Conservation (phyloP, 2,329 filamentous ascomycete genomes). For the Aspergillus aculeatinus region DNA sequence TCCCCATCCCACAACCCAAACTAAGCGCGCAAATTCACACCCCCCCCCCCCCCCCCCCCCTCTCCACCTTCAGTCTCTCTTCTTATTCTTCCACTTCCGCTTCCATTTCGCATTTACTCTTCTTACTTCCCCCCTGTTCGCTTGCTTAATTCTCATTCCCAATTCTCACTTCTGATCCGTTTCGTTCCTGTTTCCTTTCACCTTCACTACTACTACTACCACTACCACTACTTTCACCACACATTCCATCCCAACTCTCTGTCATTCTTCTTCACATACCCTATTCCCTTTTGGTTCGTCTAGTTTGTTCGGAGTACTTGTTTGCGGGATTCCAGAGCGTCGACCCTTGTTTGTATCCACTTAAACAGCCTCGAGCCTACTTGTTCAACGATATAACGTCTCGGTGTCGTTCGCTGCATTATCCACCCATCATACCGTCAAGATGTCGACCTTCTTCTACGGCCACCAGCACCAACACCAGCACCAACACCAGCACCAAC, state of each 20-base stretch:
- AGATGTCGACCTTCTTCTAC: constrained; percentile 51
- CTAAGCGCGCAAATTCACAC: constrained; percentile 18
- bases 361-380: constrained; percentile 19
- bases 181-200: background rate
- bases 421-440: constrained; percentile 24
- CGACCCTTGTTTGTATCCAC: constrained; percentile 28
- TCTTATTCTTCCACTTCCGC: constrained; percentile 18
- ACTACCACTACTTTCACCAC: background rate
- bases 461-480: constrained; percentile 48
- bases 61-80: background rate
- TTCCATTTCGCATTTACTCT: constrained; percentile 18
- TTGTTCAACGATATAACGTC: constrained; percentile 20
- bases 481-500: constrained; percentile 48
- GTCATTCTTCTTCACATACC: constrained; percentile 23
- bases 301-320: constrained; percentile 8
- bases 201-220: background rate
- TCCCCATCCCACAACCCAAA: constrained; percentile 26
- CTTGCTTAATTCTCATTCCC: constrained; percentile 19
- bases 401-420: constrained; percentile 7
- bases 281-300: constrained; percentile 19
- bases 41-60: background rate
- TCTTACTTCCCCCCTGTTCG: constrained; percentile 18
- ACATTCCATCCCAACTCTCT: constrained; percentile 20
- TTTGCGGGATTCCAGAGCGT: constrained; percentile 17
- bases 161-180: background rate